phyloP scores from a whole-genome alignment of 2,329 filamentous ascomycete species.

The Fusarium equiseti region DNA sequence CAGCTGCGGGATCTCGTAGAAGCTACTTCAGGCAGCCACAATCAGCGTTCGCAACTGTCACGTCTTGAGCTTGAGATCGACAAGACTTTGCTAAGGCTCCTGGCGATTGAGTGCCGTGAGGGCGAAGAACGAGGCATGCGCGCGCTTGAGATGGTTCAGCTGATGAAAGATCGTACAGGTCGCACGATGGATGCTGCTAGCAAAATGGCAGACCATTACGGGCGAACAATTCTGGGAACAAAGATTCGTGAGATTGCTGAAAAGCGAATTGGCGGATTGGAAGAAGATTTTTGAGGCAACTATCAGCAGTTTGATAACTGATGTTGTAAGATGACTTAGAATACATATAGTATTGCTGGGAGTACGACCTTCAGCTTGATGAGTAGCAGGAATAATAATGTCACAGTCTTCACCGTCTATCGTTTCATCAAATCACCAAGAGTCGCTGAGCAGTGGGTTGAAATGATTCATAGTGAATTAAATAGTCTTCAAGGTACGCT shows the following conservation, averaged over 20 bases:
- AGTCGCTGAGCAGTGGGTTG: neutral
- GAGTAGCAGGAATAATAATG: neutral
- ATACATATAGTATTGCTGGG: constrained; percentile 11
- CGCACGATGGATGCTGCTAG: constrained; percentile 92
- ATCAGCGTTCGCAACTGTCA: constrained; percentile 75
- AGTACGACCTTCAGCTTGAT: neutral
- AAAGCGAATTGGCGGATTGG: constrained; percentile 70
- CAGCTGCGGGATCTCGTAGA: constrained; percentile 82
- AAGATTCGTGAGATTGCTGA: constrained; percentile 93
- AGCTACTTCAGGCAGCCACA: constrained; percentile 67
- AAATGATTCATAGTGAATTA: neutral
- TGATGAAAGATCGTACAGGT: constrained; percentile 87
- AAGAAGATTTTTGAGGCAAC: constrained; percentile 59
- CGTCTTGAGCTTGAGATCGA: constrained; percentile 86
- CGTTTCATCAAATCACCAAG: neutral
- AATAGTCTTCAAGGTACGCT: neutral
- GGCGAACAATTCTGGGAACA: constrained; percentile 80
- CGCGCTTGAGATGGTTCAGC: constrained; percentile 86
- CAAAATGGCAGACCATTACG: constrained; percentile 90
- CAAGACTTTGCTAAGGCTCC: constrained; percentile 87
- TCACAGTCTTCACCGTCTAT: neutral
- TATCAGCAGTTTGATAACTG: neutral
- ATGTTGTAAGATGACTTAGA: neutral
- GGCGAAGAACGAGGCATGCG: constrained; percentile 96
- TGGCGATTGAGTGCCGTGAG: constrained; percentile 90